These are phyloP conservation scores for Neurospora sp. DNA, from an alignment of 495 filamentous ascomycete genomes.

Conservation along the genomic window DNA sequence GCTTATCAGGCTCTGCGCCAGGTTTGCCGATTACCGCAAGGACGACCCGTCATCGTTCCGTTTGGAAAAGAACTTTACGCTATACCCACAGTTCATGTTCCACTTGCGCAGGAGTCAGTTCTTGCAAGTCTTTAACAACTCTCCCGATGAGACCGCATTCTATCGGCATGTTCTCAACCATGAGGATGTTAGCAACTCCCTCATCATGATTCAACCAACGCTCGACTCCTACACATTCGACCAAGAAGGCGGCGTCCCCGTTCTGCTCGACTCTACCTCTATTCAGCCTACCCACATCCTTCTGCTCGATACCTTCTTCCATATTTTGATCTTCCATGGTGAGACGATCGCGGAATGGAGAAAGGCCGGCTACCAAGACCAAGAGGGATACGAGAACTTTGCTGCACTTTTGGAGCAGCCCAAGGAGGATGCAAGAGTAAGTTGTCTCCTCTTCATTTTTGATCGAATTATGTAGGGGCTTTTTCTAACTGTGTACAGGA, in stretches of 20 bases:
- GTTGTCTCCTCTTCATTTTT: slow-evolving; percentile 16
- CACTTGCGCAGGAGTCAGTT: slow-evolving; percentile 95
- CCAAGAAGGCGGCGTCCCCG: slow-evolving; percentile 80
- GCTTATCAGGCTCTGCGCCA: slow-evolving; percentile 92
- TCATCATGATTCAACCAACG: slow-evolving; percentile 98
- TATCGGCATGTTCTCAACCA: slow-evolving; percentile 95
- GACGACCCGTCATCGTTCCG: slow-evolving; percentile 97
- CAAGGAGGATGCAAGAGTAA: slow-evolving; percentile 94
- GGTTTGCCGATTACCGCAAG: slow-evolving; percentile 97
- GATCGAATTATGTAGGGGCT: background rate
- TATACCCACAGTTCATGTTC: slow-evolving; percentile 99
- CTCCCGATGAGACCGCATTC: slow-evolving; percentile 96
- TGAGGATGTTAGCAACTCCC: slow-evolving; percentile 92
- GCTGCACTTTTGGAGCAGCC: slow-evolving; percentile 78
- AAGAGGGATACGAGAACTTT: slow-evolving; percentile 98
- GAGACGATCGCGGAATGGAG: slow-evolving; percentile 98
- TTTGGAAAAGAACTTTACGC: slow-evolving; percentile 96
- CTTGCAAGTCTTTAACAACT: slow-evolving; percentile 99
- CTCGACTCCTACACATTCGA: slow-evolving; percentile 96
- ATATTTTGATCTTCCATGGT: slow-evolving; percentile 97
- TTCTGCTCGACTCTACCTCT: slow-evolving; percentile 88
- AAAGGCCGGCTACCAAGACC: slow-evolving; percentile 95
- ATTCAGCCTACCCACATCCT: slow-evolving; percentile 93
- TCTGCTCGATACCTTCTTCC: slow-evolving; percentile 97
- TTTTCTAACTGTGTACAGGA: slow-evolving; percentile 48